Evolutionary conservation across 2,329 filamentous ascomycete genomes (phyloP), one percentile per base, ranked within the genome.

Genomic region (Elsinoe arachidis): DNA sequence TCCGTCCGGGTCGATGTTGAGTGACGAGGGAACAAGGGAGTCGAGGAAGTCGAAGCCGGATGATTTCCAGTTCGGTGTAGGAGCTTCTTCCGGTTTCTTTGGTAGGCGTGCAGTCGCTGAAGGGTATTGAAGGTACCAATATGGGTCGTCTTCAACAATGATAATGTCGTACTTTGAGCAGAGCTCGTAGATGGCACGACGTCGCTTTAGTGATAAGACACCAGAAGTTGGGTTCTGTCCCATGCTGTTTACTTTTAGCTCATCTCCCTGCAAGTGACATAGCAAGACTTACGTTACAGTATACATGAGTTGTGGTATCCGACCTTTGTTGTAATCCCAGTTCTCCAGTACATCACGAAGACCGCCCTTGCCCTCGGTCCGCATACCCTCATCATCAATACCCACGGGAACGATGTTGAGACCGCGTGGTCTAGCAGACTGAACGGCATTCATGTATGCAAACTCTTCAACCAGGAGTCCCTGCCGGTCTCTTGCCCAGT

Each of bases 61-160:
- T 3, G 79, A 81, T 43, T 74, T 79, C 67, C 72, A 75, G 57
- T 73, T 72, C 53, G 70, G 67, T 6, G 64, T 60, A 61, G 63
- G 35, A 15, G 30, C 26, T 60, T 69, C 66, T 65, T 73, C 67
- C 15, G 78, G 76, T 65, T 78, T 75, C 64, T 80, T 75, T 1
- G 64, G 51, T 43, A 65, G 53, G 7, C 62, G 56, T 6, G 75
- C 68, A 7, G 74, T 80, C 0, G 87, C 85, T 0, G 87, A 87
- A 0, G 90, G 89, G 71, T 83, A 96, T 69, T 96, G 92, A 7
- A 97, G 78, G 70, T 93, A 92, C 88, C 90, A 96, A 75, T 96
- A 96, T 5, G 92, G 92, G 61, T 96, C 91, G 65, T 97, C 92
- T 71, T 97, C 92, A 61, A 95, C 75, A 62, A 96, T 96, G 66